Base-by-base conservation (phyloP, 192 early-diverging fungal species). In the Podila epicladia region DNA sequence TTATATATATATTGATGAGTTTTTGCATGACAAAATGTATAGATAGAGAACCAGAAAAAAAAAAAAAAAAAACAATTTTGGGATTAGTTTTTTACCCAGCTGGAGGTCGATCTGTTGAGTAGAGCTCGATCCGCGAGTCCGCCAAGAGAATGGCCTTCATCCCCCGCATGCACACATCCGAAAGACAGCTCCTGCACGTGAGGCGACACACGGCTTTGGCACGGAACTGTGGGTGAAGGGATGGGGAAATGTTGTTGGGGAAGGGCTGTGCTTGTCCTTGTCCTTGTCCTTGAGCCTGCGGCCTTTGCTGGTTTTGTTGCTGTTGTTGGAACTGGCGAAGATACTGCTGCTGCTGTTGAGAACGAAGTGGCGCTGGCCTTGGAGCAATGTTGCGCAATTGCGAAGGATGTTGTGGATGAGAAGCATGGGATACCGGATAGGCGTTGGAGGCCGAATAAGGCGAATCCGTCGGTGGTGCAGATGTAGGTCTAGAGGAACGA, bases 121-220 rank as follows among this genome's bases (percentile, higher is more conserved):
- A 95, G 15, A 95, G 89, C 75, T 95, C 94, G 17, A 95, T 83
- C 51, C 84, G 69, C n/a, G 90, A 87, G 68, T 95, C 94, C 0
- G 90, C 94, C 38, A 95, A 68, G 60, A 95, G 79, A 62, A 95
- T 93, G 0, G 94, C 94, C 82, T 93, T 93, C 94, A 95, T 95
- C 3, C 94, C 94, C 13, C 94, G 76, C 38, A 85, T 74, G 53
- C 94, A 95, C 9, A 95, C 82, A 26, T 71, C 62, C 5, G 66
- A 76, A 20, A 75, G 69, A 83, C 94, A 95, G 75, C 92, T 89
- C 28, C 84, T 77, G 85, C 94, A 95, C 24, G 69, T 85, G 31
- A 95, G 76, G 62, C 85, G 73, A 83, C 91, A 94, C 11, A 95
- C 94, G 9, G 89, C 86, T 72, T 95, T 95, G 67, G 88, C 89